These are phyloP conservation scores for Halophytophthora batemanensis DNA, from an alignment of 352 stramenopile species.

Conservation along the genomic window DNA sequence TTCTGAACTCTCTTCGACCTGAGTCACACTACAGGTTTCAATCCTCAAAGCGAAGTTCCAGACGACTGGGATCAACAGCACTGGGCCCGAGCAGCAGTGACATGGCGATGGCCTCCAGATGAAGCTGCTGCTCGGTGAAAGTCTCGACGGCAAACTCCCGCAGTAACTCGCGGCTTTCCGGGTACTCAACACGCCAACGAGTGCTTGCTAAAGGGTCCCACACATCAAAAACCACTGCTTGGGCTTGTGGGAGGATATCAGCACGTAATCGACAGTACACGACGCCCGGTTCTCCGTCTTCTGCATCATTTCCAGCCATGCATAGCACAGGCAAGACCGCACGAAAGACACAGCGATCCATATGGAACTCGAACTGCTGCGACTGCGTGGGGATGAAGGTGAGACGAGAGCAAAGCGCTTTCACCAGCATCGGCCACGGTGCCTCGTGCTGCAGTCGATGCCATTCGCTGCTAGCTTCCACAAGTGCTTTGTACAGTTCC, in stretches of 20 bases:
- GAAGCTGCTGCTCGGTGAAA: constrained; percentile 54
- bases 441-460: constrained; percentile 16
- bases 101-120: constrained; percentile 53
- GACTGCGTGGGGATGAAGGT: constrained; percentile 4
- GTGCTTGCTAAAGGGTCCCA: constrained; percentile 23
- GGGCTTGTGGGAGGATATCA: constrained; percentile 15
- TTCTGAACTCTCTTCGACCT: too few species aligned
- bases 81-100: constrained; percentile 44
- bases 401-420: constrained; percentile 37
- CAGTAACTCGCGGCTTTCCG: constrained; percentile 48
- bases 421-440: constrained; percentile 33
- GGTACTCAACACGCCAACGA: constrained; percentile 36
- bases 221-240: constrained; percentile 38
- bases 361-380: constrained; percentile 5
- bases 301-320: constrained; percentile 16
- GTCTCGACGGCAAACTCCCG: constrained; percentile 56
- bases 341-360: constrained; percentile 50
- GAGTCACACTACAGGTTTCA: constrained; percentile 6
- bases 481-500: constrained; percentile 16
- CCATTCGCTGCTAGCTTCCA: constrained; percentile 17
- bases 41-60: constrained; percentile 54
- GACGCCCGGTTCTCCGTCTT: constrained; percentile 8
- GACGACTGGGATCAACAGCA: constrained; percentile 6
- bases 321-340: constrained; percentile 35
- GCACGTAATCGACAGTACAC: constrained; percentile 46